These are phyloP conservation scores for Botryotinia calthae DNA, from an alignment of 2,329 filamentous ascomycete genomes.

Conservation along the genomic window DNA sequence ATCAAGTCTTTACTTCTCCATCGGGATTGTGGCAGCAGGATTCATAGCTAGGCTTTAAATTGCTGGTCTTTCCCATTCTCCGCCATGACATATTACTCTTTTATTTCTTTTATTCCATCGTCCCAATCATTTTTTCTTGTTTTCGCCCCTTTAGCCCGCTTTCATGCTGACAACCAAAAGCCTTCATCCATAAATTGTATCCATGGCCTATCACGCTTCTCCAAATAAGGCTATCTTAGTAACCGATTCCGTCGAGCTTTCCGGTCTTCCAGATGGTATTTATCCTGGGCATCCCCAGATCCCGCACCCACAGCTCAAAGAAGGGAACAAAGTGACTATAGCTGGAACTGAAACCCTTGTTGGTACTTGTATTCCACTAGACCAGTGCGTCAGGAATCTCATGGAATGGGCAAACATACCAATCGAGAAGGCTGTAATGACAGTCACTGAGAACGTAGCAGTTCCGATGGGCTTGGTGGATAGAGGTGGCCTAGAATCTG, in stretches of 20 bases:
- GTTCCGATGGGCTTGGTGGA: slow-evolving; percentile 30
- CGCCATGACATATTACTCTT: neutral
- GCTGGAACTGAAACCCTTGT: slow-evolving; percentile 53
- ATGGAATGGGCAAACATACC: slow-evolving; percentile 33
- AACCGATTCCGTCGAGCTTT: slow-evolving; percentile 54
- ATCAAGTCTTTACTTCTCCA: neutral
- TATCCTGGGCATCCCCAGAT: slow-evolving; percentile 54
- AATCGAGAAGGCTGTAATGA: slow-evolving; percentile 33
- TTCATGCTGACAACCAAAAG: neutral
- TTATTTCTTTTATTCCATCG: neutral
- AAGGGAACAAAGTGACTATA: slow-evolving; percentile 49
- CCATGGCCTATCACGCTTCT: slow-evolving; percentile 48
- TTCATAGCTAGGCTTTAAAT: neutral
- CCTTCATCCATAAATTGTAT: slow-evolving; percentile 49
- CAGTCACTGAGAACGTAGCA: slow-evolving; percentile 37
- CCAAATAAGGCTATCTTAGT: slow-evolving; percentile 50
- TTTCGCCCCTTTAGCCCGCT: neutral
- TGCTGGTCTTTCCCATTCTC: neutral
- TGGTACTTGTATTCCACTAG: slow-evolving; percentile 51
- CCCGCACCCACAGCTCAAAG: slow-evolving; percentile 48
- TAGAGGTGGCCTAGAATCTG: slow-evolving; percentile 31
- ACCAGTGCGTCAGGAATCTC: slow-evolving; percentile 48
- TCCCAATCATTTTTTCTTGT: neutral
- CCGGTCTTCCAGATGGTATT: slow-evolving; percentile 49
- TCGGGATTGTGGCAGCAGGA: neutral